Conservation (phyloP, 1,284 basidiomycete genomes). For the Binderoboletus segoi region DNA sequence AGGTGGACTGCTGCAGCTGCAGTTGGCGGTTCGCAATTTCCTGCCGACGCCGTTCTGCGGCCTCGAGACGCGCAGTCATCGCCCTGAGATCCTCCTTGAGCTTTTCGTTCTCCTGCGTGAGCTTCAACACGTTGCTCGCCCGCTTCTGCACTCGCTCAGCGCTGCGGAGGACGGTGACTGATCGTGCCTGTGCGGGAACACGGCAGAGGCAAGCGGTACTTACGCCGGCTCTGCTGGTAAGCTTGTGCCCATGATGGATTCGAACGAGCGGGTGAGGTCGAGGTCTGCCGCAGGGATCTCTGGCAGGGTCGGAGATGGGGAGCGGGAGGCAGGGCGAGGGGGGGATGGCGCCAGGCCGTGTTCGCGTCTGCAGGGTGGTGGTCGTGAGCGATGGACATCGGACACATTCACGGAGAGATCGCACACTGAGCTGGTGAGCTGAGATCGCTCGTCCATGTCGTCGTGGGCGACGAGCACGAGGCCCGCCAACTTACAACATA, state of each 20-base stretch:
- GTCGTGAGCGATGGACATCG: conserved; percentile 22
- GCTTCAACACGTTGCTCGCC: conserved; percentile 72
- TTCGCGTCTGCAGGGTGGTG: conserved; percentile 17
- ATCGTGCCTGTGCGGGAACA: conserved; percentile 21
- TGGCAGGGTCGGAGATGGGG: conserved; percentile 47
- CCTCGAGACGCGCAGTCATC: conserved; percentile 73
- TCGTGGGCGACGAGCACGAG: conserved; percentile 31
- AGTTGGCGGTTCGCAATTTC: conserved; percentile 48
- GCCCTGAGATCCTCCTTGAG: conserved; percentile 71
- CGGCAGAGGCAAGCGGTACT: conserved; percentile 30
- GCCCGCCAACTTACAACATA: conserved; percentile 6
- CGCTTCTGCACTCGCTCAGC: conserved; percentile 69
- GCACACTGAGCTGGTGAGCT: conserved; percentile 25
- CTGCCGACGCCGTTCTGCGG: conserved; percentile 64
- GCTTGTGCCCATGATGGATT: conserved; percentile 43
- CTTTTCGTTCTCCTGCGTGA: conserved; percentile 77
- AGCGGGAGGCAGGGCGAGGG: conserved; percentile 22
- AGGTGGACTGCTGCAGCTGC: conserved; percentile 9
- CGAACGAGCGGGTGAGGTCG: conserved; percentile 54
- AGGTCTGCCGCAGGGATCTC: conserved; percentile 54
- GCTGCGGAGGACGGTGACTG: conserved; percentile 40
- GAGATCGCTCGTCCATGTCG: conserved; percentile 32
- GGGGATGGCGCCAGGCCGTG: conserved; percentile 22
- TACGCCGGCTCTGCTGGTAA: conserved; percentile 32
- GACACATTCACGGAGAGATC: conserved; percentile 10